Percentiles rank a stretch among this genome's conserved stretches.
Evolutionary conservation across 768 basidiomycete genomes (phyloP).

Genomic region (Lactarius psammicola): DNA sequence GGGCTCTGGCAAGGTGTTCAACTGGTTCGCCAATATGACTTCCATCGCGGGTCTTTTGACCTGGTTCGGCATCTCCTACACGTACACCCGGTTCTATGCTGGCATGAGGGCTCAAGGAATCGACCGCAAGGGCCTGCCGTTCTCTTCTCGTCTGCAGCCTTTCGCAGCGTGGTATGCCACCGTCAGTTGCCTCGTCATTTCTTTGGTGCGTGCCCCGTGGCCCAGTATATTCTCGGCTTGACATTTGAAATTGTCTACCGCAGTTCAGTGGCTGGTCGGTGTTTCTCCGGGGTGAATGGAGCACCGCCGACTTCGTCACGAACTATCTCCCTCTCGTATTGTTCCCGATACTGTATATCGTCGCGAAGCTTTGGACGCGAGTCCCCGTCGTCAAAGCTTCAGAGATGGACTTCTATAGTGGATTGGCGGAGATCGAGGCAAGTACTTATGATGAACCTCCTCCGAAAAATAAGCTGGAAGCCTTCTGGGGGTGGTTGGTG

Average conservation of each 20-base stretch:
- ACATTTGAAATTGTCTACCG: background rate
- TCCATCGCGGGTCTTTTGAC: conserved; percentile 48
- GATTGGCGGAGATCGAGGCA: conserved; percentile 42
- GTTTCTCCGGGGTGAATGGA: conserved; percentile 56
- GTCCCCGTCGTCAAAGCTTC: conserved; percentile 45
- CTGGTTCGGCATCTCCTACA: conserved; percentile 50
- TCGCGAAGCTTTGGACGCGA: conserved; percentile 54
- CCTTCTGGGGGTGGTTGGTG: conserved; percentile 80
- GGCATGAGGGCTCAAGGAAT: conserved; percentile 81
- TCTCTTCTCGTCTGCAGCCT: conserved; percentile 62
- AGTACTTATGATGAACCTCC: conserved; percentile 59
- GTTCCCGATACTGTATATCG: conserved; percentile 74
- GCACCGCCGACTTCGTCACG: conserved; percentile 69
- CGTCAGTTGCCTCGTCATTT: conserved; percentile 46
- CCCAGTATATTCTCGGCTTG: conserved; percentile 30
- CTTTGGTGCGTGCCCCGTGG: conserved; percentile 48
- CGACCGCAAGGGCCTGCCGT: conserved; percentile 70
- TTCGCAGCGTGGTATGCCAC: conserved; percentile 61
- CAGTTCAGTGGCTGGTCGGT: conserved; percentile 52
- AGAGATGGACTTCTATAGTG: conserved; percentile 84
- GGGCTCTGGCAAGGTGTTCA: conserved; percentile 72
- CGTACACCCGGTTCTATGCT: conserved; percentile 71
- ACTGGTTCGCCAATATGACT: conserved; percentile 67
- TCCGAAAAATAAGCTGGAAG: conserved; percentile 64
- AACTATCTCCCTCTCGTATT: conserved; percentile 68